Conservation (phyloP, 2,329 filamentous ascomycete genomes). For the Ascosphaera apis region DNA sequence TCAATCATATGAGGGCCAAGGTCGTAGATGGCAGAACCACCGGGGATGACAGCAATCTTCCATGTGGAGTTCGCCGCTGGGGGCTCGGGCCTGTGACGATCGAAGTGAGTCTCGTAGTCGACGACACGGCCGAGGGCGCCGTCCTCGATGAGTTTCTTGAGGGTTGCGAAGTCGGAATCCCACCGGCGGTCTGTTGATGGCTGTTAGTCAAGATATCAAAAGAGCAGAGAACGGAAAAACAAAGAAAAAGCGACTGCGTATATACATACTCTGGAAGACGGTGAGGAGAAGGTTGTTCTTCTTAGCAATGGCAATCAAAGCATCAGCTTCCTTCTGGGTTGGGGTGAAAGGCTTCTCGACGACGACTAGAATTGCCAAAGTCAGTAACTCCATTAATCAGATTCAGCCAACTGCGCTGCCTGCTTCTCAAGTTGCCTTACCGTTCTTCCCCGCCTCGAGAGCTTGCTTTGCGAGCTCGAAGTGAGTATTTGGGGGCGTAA, state of each 20-base stretch:
- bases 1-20: slow-evolving; percentile 56
- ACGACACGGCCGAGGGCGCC: slow-evolving; percentile 45
- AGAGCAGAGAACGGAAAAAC: too few relatives aligned
- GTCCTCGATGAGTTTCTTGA: slow-evolving; percentile 36
- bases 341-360: slow-evolving; percentile 70
- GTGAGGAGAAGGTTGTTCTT: slow-evolving; percentile 31
- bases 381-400: neutral
- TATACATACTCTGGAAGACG: slow-evolving; percentile 46
- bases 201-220: neutral
- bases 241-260: too few relatives aligned
- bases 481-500: slow-evolving; percentile 50
- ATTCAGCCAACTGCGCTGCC: neutral
- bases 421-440: slow-evolving; percentile 9
- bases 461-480: slow-evolving; percentile 40
- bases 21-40: slow-evolving; percentile 48
- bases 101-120: slow-evolving; percentile 63
- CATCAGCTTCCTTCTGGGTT: slow-evolving; percentile 41
- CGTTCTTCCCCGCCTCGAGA: slow-evolving; percentile 47
- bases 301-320: slow-evolving; percentile 34
- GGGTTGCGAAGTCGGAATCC: slow-evolving; percentile 54
- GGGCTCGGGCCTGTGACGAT: slow-evolving; percentile 41
- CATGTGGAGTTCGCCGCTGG: slow-evolving; percentile 27
- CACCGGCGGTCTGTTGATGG: slow-evolving; percentile 38
- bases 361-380: slow-evolving; percentile 27
- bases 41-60: slow-evolving; percentile 44